Evolutionary conservation across 2,329 filamentous ascomycete species (phyloP), one percentile per base, ranked within the genome.

Genomic region (Fusarium coffeatum): DNA sequence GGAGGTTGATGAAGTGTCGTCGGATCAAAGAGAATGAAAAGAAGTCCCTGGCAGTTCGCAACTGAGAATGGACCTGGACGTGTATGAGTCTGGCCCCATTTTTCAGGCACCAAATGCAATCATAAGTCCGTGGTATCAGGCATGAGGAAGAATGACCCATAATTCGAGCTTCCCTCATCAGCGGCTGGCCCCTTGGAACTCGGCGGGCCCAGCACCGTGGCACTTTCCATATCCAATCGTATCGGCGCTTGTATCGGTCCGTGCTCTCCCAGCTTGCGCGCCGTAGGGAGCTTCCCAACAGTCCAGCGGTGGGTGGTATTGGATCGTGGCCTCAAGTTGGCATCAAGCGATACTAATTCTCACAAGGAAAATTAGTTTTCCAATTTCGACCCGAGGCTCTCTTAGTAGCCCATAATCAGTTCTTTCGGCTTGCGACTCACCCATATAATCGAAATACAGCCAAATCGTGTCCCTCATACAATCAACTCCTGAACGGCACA

Each of bases 1-100:
- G 66, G 64, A 62, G 73, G 76, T 74, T 77, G 77, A 74, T 72
- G 76, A 66, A 71, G 68, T 69, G 76, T 76, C 72, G 78, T 72
- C 63, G 67, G 55, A 68, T 72, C 61, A 66, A 43, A 70, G 68
- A 70, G 64, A 69, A 65, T 71, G 74, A 79, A 79, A 78, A 78
- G 74, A 74, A 70, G 71, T 72, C 71, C 71, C 67, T 68, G 62
- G 58, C 43, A 48, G 47, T 67, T 72, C 74, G 69, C 58, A 71
- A 70, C 57, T 64, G 63, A 59, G 68, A 55, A 62, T 37, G 55
- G 66, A 72, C 55, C 66, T 68, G 50, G 71, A 70, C 59, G 65
- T 71, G 69, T 66, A 57, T 47, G 54, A 57, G 12, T 25, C 55
- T 65, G 66, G 77, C 78, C 77, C 68, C 64, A 74, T 65, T 73